These are phyloP conservation scores for Obba rivulosa DNA, from an alignment of 768 basidiomycete genomes.

Conservation along the genomic window DNA sequence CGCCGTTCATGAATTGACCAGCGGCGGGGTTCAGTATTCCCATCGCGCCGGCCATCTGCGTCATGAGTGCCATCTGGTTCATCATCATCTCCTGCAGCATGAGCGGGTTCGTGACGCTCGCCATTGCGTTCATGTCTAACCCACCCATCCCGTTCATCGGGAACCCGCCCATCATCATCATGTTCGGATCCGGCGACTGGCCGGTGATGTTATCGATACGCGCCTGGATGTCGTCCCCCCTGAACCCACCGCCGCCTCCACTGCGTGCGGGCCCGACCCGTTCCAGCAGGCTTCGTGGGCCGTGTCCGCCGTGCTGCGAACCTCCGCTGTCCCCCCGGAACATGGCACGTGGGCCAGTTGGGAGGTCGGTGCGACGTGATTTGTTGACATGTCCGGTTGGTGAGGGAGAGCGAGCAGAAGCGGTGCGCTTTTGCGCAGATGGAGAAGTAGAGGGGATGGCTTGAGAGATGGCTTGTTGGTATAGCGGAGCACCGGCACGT, in stretches of 20 bases:
- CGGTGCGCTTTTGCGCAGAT: constrained; percentile 56
- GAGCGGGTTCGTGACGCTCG: constrained; percentile 57
- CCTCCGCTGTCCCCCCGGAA: constrained; percentile 26
- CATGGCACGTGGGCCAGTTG: constrained; percentile 87
- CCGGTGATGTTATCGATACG: constrained; percentile 75
- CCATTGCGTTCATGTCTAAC: constrained; percentile 64
- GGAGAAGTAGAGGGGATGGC: constrained; percentile 45
- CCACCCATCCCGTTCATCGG: constrained; percentile 29
- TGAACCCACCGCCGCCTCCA: constrained; percentile 7
- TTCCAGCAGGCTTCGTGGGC: constrained; percentile 68
- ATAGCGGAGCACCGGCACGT: constrained; percentile 49
- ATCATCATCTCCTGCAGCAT: constrained; percentile 88
- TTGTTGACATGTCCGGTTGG: constrained; percentile 66
- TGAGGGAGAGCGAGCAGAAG: constrained; percentile 58
- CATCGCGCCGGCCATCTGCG: constrained; percentile 84
- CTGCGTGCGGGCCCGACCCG: constrained; percentile 53
- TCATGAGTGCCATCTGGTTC: constrained; percentile 91
- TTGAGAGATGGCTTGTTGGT: constrained; percentile 72
- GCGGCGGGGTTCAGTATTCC: constrained; percentile 63
- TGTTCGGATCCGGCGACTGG: constrained; percentile 38
- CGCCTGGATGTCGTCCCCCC: constrained; percentile 65
- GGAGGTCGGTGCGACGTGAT: constrained; percentile 67
- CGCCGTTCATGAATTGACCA: constrained; percentile 53
- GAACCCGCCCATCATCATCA: constrained; percentile 45
- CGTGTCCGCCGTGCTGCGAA: constrained; percentile 14